Base-by-base conservation (phyloP, 2,329 filamentous ascomycete species). In the Elsinoe batatas region DNA sequence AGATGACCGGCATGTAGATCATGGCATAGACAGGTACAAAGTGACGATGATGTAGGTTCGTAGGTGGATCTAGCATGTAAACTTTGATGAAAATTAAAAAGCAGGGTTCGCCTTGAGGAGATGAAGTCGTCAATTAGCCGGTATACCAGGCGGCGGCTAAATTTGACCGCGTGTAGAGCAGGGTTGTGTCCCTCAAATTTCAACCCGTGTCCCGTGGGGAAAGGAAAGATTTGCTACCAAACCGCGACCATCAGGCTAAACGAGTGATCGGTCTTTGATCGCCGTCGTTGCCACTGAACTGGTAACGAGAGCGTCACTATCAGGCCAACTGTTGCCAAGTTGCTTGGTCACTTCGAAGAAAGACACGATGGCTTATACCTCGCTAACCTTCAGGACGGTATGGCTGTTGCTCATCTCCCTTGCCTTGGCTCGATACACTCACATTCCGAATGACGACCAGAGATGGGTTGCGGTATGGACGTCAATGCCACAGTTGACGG, bases 381-480 rank as follows among this genome's bases (percentile, higher is more conserved):
- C 32, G 47, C 6, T 20, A 51, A 18, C 32, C 15, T 20, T 51
- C 32, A 15, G 26, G 15, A 18, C 32, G 30, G 17, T 35, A 35
- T 51, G 47, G 26, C 18, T 35, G 11, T 13, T 51, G n/a, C 47
- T 37, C 10, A 18, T 51, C 47, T n/a, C 47, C 5, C 13, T 35
- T 15, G 47, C 26, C 44, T 33, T 49, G 26, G 44, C 44, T 18
- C 44, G 33, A 26, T 49, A 49, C 20, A 26, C 44, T 13, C 33
- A 15, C n/a, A 12, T 18, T 26, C 26, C 17, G 47, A 32, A 22
- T n/a, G 33, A 32, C 11, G 17, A 35, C 32, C 47, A 37, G 30
- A 30, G 79, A 59, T 85, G 82, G 81, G 74, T 83, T 12, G 76
- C 79, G 59, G 81, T 78, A 1, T 86, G 82, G 83, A 78, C 79